Evolutionary conservation across 2,329 filamentous ascomycete species (phyloP).

Genomic region (Raffaelea ambrosiae): DNA sequence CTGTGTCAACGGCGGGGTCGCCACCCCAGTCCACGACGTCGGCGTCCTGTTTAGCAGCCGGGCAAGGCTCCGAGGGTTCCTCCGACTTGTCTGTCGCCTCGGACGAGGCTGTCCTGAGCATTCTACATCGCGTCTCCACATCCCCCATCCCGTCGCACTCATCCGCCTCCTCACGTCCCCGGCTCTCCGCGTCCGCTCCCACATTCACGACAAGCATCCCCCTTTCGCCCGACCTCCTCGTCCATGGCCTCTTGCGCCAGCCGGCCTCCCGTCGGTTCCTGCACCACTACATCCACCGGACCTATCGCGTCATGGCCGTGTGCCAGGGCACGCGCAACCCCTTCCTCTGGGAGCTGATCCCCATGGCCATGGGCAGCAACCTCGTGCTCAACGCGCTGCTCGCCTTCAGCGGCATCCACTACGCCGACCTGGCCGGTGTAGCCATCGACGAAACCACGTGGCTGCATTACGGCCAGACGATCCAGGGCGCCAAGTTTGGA

Average conservation of each 20-base stretch:
- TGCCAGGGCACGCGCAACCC: conserved; percentile 2
- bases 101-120: too few species aligned
- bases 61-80: too few species aligned
- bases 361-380: not conserved
- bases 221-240: too few species aligned
- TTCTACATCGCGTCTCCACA: too few species aligned
- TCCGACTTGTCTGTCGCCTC: too few species aligned
- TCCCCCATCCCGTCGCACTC: too few species aligned
- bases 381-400: not conserved
- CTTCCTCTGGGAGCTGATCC: conserved; percentile 2
- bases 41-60: too few species aligned
- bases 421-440: not conserved
- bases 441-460: not conserved
- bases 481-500: not conserved
- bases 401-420: not conserved
- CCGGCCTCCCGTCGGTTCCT: not conserved
- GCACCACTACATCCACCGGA: conserved; percentile 3
- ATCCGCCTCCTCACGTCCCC: too few species aligned
- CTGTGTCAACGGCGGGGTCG: too few species aligned
- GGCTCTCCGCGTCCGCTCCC: not conserved
- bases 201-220: too few species aligned
- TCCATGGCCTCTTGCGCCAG: not conserved
- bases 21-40: too few species aligned
- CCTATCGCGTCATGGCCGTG: conserved; percentile 1
- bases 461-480: not conserved